phyloP scores from a whole-genome alignment of 176 grass and related monocot species.

The Calamus simplicifolius region DNA sequence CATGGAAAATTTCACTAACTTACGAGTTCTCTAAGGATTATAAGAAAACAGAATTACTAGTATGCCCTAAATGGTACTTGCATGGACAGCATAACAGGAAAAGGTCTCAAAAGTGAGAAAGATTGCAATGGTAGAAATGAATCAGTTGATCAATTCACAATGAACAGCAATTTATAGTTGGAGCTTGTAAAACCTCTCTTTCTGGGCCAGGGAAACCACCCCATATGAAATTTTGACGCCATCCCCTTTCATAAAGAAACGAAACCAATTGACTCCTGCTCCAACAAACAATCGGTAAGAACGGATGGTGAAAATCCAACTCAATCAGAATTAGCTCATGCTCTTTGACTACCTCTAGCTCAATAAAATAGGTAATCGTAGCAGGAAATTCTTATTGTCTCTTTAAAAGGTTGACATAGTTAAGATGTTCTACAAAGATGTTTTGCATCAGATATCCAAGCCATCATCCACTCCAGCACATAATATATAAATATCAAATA shows the following conservation, averaged over 20 bases:
- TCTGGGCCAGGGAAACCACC: slow-evolving; percentile 79
- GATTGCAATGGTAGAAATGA: no score
- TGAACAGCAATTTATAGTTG: slow-evolving; percentile 15
- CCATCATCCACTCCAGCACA: no score
- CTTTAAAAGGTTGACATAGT: neutral
- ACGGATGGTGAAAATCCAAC: neutral
- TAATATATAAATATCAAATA: no score
- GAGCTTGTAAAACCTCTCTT: slow-evolving; percentile 50
- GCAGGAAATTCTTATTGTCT: neutral
- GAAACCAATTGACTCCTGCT: slow-evolving; percentile 68
- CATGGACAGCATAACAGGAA: no score
- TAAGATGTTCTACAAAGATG: neutral
- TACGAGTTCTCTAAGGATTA: no score
- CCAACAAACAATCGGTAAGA: slow-evolving; percentile 28
- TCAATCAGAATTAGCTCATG: neutral
- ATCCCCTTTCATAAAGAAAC: slow-evolving; percentile 93
- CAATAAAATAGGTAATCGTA: neutral
- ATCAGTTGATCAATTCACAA: neutral
- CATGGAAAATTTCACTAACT: no score
- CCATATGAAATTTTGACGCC: slow-evolving; percentile 93
- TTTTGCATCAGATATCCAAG: no score
- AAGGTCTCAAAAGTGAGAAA: no score
- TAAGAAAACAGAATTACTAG: no score
- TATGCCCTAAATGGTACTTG: no score
- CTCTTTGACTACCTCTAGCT: neutral